A percentile compares a stretch with the other conserved stretches of the same genome.
Evolutionary conservation across 257 asterid genomes (phyloP).

Genomic region (Schizonepeta tenuifolia): DNA sequence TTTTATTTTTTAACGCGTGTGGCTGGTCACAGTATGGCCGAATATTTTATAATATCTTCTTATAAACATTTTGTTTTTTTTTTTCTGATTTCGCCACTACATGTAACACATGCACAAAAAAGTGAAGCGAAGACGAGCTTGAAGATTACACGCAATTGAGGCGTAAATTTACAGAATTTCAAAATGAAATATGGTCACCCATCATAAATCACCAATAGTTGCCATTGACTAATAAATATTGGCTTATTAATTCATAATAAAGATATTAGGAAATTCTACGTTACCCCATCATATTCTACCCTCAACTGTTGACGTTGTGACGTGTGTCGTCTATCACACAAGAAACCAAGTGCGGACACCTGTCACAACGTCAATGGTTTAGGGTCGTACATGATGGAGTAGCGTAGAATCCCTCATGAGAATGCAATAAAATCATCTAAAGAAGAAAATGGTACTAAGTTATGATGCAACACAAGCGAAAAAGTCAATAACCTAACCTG

Average conservation of each 20-base stretch:
- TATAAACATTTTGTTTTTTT: too few species aligned
- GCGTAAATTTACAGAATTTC: neutral
- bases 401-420: neutral
- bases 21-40: too few species aligned
- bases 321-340: neutral
- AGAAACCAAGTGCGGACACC: neutral
- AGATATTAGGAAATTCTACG: neutral
- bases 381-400: neutral
- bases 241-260: neutral
- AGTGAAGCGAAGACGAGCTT: too few species aligned
- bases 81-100: too few species aligned
- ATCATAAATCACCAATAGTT: constrained; percentile 17
- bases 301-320: neutral
- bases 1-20: too few species aligned
- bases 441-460: neutral
- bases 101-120: too few species aligned
- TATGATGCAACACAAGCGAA: neutral
- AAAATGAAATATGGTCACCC: constrained; percentile 1
- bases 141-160: constrained; percentile 11
- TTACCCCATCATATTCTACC: neutral
- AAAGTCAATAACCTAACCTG: neutral
- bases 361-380: constrained; percentile 3
- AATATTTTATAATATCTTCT: too few species aligned
- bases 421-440: constrained; percentile 7
- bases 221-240: constrained; percentile 12